phyloP scores from a whole-genome alignment of 1,284 basidiomycete genomes.

The Heterobasidion irregulare region DNA sequence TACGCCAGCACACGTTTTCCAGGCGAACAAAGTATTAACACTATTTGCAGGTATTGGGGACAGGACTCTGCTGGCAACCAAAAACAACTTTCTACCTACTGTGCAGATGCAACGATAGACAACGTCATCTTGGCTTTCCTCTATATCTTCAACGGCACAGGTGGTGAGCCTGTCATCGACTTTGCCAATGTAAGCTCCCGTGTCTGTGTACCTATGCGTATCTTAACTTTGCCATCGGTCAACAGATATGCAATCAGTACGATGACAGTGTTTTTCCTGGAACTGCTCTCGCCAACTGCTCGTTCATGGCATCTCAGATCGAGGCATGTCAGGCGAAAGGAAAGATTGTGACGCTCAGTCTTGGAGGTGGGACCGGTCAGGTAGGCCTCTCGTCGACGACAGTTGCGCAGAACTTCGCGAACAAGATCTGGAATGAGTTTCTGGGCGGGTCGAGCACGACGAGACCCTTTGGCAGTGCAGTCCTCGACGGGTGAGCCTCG shows the following conservation, averaged over 20 bases:
- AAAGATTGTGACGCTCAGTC: conserved; percentile 52
- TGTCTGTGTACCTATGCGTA: not conserved
- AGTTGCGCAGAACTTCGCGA: conserved; percentile 40
- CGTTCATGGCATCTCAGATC: conserved; percentile 42
- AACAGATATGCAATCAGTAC: conserved; percentile 37
- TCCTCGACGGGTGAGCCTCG: conserved; percentile 48
- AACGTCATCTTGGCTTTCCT: conserved; percentile 51
- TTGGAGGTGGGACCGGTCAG: conserved; percentile 50
- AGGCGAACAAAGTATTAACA: not conserved
- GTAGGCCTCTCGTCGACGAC: conserved; percentile 43
- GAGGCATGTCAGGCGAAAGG: conserved; percentile 53
- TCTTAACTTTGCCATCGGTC: not conserved
- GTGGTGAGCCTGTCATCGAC: conserved; percentile 47
- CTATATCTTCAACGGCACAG: conserved; percentile 41
- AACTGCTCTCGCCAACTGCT: conserved; percentile 47
- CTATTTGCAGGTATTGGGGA: conserved; percentile 24
- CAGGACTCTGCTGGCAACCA: conserved; percentile 43
- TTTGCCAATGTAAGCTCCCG: conserved; percentile 39
- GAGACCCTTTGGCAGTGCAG: conserved; percentile 49
- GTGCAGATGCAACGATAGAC: conserved; percentile 39
- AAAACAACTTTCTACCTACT: conserved; percentile 36
- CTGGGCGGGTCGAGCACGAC: conserved; percentile 44
- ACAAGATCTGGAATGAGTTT: conserved; percentile 57
- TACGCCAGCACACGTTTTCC: conserved; percentile 4
- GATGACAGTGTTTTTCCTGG: conserved; percentile 39